These are phyloP conservation scores for Chlorella sorokiniana DNA, from an alignment of 139 green algal genomes.

Conservation along the genomic window DNA sequence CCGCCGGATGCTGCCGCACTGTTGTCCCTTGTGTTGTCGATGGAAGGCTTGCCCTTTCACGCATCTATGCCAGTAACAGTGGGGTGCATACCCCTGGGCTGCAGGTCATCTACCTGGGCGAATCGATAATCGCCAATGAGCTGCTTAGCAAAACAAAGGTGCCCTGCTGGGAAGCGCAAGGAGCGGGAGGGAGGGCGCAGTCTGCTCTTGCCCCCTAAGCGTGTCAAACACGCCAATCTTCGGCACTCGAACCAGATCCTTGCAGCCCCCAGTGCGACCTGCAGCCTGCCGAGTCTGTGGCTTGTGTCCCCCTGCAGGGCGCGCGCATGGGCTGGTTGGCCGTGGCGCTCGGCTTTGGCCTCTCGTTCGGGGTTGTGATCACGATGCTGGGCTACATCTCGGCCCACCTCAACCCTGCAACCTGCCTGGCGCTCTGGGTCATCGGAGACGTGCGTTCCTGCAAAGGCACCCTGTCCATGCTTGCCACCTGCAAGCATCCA, in stretches of 20 bases:
- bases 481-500: not conserved
- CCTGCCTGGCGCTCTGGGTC: slow-evolving; percentile 33
- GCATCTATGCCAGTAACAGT: not conserved
- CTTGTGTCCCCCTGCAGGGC: slow-evolving; percentile 6
- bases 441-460: slow-evolving; percentile 12
- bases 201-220: not conserved
- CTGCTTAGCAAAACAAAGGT: slow-evolving; percentile 41
- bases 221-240: not conserved
- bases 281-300: not conserved
- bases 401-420: slow-evolving; percentile 44
- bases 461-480: not conserved
- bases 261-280: not conserved
- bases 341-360: slow-evolving; percentile 42
- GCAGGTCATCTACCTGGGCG: slow-evolving; percentile 41
- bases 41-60: not conserved
- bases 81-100: no score
- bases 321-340: slow-evolving; percentile 35
- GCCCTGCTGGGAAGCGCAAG: not conserved
- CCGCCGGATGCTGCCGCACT: not conserved
- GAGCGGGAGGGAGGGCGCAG: no score
- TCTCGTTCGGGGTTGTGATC: slow-evolving; percentile 41
- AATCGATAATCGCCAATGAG: slow-evolving; percentile 48
- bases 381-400: slow-evolving; percentile 41
- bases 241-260: no score
- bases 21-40: not conserved